A percentile compares a stretch with the other conserved stretches of the same genome.
Conservation (phyloP, 2,329 filamentous ascomycete species). For the Emergomyces pasteurianus region DNA sequence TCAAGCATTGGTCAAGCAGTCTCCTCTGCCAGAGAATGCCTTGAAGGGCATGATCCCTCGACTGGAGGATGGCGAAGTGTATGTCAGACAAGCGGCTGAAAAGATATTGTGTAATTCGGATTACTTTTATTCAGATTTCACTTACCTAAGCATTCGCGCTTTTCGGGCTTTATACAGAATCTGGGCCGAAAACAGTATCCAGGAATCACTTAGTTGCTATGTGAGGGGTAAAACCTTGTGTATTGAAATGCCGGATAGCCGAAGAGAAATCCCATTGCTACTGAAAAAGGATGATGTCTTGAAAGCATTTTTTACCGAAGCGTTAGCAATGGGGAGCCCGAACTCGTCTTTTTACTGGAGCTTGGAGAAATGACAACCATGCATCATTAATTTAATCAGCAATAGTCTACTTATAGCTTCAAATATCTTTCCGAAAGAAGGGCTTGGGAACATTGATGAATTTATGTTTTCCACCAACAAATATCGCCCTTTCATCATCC, state of each 20-base stretch:
- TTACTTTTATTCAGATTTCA: neutral
- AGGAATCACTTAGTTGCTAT: neutral
- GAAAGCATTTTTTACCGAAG: neutral
- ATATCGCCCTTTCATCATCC: too few species aligned
- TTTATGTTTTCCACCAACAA: too few species aligned
- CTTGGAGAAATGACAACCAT: too few species aligned
- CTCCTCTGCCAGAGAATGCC: too few species aligned
- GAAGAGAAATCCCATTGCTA: neutral
- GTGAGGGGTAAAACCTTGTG: neutral
- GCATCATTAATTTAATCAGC: too few species aligned
- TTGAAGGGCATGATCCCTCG: neutral
- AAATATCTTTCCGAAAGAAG: too few species aligned
- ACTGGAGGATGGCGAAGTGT: neutral
- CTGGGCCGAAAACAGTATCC: neutral
- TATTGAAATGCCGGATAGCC: neutral
- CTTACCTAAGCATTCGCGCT: neutral
- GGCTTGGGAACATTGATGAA: too few species aligned
- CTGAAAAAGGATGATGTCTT: neutral
- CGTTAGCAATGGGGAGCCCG: neutral
- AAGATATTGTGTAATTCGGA: neutral
- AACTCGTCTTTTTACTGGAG: too few species aligned
- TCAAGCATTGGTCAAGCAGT: too few species aligned
- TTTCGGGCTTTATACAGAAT: neutral
- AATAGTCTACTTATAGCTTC: too few species aligned
- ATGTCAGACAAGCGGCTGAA: neutral